These are phyloP conservation scores for Gryganskiella cystojenkinii DNA, from an alignment of 192 early-diverging fungal species.

Conservation along the genomic window DNA sequence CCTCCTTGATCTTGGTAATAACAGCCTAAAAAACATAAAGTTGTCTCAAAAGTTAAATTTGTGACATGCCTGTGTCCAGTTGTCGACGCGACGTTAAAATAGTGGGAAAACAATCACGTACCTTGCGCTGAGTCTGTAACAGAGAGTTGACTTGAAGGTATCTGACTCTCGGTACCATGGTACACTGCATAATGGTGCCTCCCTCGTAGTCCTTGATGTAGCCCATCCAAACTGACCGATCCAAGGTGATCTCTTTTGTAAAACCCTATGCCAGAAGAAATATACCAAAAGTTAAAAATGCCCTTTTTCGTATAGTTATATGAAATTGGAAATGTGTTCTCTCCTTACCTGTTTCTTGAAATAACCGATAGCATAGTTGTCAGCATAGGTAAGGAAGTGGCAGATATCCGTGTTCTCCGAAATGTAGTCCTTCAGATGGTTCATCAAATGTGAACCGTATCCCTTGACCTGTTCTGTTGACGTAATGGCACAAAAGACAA, in stretches of 20 bases:
- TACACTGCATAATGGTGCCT: conserved; percentile 98
- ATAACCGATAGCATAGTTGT: conserved; percentile 99
- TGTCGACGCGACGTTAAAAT: too few relatives aligned
- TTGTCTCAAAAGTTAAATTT: conserved; percentile 18
- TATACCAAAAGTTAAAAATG: conserved; percentile 8
- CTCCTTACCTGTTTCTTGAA: conserved; percentile 90
- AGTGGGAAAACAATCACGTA: background rate
- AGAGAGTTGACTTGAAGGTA: conserved; percentile 82
- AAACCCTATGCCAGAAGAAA: conserved; percentile 75
- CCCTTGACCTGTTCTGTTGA: conserved; percentile 96
- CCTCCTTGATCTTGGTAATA: conserved; percentile 84
- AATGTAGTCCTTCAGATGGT: conserved; percentile 95
- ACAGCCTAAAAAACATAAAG: conserved; percentile 66
- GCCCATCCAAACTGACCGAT: conserved; percentile 93
- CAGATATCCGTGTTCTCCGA: conserved; percentile 73
- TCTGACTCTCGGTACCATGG: conserved; percentile 89
- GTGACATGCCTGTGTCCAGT: too few relatives aligned
- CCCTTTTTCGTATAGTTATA: background rate
- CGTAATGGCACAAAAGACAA: conserved; percentile 97
- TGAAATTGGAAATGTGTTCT: background rate
- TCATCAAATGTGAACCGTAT: conserved; percentile 97
- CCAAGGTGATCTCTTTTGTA: conserved; percentile 96
- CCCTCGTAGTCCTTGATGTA: conserved; percentile 99
- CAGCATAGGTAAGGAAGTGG: conserved; percentile 97
- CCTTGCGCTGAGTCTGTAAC: conserved; percentile 75